phyloP scores from a whole-genome alignment of 1,139 yeast genomes.

The Starmera stellimalicola region DNA sequence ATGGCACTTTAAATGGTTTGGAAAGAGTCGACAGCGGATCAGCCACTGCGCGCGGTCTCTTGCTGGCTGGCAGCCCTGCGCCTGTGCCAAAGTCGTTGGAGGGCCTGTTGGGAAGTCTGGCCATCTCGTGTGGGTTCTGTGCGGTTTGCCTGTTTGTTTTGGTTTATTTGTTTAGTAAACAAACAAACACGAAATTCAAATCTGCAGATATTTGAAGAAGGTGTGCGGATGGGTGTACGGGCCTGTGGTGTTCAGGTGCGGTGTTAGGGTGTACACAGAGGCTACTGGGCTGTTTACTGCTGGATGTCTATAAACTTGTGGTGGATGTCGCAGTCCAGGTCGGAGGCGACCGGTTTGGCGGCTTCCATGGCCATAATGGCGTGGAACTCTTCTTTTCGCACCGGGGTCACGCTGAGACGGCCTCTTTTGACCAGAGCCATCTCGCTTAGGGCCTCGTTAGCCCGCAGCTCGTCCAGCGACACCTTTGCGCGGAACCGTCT shows the following conservation, averaged over 20 bases:
- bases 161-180: slow-evolving; percentile 2
- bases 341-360: slow-evolving; percentile 16
- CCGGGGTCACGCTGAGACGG: slow-evolving; percentile 40
- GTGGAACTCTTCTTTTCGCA: slow-evolving; percentile 31
- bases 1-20: slow-evolving; percentile 39
- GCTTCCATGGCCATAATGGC: slow-evolving; percentile 26
- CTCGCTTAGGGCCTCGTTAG: slow-evolving; percentile 23
- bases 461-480: slow-evolving; percentile 27
- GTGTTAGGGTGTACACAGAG: too few species aligned
- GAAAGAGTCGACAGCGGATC: slow-evolving; percentile 27
- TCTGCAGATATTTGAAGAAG: neutral
- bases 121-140: slow-evolving; percentile 6
- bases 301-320: slow-evolving; percentile 4
- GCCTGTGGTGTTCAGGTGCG: too few species aligned
- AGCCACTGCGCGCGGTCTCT: slow-evolving; percentile 25
- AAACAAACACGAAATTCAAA: neutral
- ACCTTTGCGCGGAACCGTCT: slow-evolving; percentile 33
- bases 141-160: too few species aligned
- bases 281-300: too few species aligned
- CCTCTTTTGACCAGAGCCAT: slow-evolving; percentile 37
- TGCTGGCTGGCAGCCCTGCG: slow-evolving; percentile 25
- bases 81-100: slow-evolving; percentile 28
- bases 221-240: too few species aligned
- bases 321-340: slow-evolving; percentile 26
- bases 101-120: slow-evolving; percentile 22